Evolutionary conservation across 2,329 filamentous ascomycete species (phyloP).

Genomic region (Colletotrichum phormii): DNA sequence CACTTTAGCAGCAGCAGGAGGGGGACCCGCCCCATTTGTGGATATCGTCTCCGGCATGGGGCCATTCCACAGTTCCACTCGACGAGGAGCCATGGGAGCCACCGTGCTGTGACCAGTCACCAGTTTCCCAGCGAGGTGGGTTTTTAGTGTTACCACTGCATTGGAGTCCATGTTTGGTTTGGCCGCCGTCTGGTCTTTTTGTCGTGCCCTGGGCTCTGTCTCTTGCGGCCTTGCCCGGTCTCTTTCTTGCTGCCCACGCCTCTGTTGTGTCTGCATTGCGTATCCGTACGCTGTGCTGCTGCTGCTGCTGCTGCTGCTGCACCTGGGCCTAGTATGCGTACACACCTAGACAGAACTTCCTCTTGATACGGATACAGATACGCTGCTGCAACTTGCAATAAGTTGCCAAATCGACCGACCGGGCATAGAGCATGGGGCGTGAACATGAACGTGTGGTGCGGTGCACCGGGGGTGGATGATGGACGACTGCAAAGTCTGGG

Average conservation of each 20-base stretch:
- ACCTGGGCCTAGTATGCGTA: no score
- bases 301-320: neutral
- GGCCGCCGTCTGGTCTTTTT: constrained; percentile 13
- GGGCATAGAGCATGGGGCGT: neutral
- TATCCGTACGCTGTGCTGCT: neutral
- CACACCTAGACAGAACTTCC: neutral
- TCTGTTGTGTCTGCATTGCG: neutral
- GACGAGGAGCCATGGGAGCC: constrained; percentile 20
- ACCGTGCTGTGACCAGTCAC: constrained; percentile 28
- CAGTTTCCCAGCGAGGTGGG: constrained; percentile 30
- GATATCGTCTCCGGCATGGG: constrained; percentile 30
- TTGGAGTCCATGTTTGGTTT: constrained; percentile 30
- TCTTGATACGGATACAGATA: neutral
- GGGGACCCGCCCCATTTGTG: neutral
- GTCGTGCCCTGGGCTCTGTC: neutral
- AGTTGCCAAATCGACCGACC: neutral
- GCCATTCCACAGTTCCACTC: neutral
- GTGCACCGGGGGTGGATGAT: neutral
- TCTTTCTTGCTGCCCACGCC: neutral
- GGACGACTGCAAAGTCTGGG: neutral
- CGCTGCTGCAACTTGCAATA: neutral
- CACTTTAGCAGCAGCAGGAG: neutral
- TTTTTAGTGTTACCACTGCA: constrained; percentile 35
- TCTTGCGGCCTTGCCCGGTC: neutral
- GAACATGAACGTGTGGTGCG: neutral